These are phyloP conservation scores for Zoysia japonica DNA, from an alignment of 176 grass and related monocot genomes.

Conservation along the genomic window DNA sequence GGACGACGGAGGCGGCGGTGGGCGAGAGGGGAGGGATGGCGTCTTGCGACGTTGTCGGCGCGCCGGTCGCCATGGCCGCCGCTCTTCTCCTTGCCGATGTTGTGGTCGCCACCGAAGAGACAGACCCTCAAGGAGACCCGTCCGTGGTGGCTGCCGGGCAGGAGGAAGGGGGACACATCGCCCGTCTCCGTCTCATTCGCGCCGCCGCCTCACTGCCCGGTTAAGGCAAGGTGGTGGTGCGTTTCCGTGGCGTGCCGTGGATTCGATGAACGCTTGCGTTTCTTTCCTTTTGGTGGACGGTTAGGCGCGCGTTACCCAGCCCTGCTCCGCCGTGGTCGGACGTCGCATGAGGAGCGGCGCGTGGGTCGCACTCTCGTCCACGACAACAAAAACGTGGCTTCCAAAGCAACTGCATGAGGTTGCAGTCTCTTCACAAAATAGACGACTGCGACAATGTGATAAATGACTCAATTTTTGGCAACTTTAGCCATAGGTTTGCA, in stretches of 20 bases:
- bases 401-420: not conserved
- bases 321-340: slow-evolving; percentile 28
- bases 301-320: not conserved
- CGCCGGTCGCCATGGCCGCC: slow-evolving; percentile 43
- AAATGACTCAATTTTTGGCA: not conserved
- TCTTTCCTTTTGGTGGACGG: slow-evolving; percentile 14
- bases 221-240: not conserved
- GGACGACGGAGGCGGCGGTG: slow-evolving; percentile 65
- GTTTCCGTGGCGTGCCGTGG: slow-evolving; percentile 24
- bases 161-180: slow-evolving; percentile 19
- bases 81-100: not conserved
- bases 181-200: not conserved
- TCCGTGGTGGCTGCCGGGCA: slow-evolving; percentile 32
- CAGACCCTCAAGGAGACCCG: slow-evolving; percentile 67
- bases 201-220: slow-evolving; percentile 1
- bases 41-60: slow-evolving; percentile 1
- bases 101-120: slow-evolving; percentile 39
- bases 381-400: not conserved
- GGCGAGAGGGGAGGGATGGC: slow-evolving; percentile 63
- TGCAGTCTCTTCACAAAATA: slow-evolving; percentile 25
- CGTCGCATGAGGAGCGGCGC: slow-evolving; percentile 1
- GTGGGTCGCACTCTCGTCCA: not conserved
- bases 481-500: not conserved
- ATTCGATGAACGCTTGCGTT: slow-evolving; percentile 2
- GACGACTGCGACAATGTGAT: not conserved